A percentile compares a stretch with the other conserved stretches of the same genome.
Evolutionary conservation across 371 early-diverging fungal species (phyloP).

Genomic region (Amoeboaphelidium occidentale): DNA sequence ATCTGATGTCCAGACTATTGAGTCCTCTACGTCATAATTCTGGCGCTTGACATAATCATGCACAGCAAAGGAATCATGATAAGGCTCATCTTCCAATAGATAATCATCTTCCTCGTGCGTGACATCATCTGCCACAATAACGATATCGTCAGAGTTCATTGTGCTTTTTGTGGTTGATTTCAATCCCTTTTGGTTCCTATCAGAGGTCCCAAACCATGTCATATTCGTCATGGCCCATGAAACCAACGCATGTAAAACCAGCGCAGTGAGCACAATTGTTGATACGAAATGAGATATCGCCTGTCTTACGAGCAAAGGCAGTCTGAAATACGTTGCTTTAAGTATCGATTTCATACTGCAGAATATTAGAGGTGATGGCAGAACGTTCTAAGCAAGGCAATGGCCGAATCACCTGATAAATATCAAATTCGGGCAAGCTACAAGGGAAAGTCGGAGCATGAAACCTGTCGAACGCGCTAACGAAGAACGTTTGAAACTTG

Average conservation of each 20-base stretch:
- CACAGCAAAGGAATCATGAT: background rate
- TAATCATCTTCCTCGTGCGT: background rate
- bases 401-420: no score
- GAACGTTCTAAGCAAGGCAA: background rate
- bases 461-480: no score
- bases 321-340: background rate
- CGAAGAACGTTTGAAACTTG: no score
- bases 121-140: background rate
- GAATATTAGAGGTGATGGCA: background rate
- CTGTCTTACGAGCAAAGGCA: background rate
- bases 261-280: background rate
- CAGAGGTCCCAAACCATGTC: background rate
- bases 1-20: background rate
- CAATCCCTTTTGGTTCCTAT: no score
- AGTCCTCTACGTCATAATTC: background rate
- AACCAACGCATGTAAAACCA: background rate
- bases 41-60: background rate
- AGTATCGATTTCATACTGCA: background rate
- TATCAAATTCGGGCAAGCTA: no score
- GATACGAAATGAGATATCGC: background rate
- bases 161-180: no score
- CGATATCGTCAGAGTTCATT: background rate
- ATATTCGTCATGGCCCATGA: background rate
- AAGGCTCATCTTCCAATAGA: background rate
- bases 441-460: no score